These are phyloP conservation scores for Pinus tabuliformis DNA, from an alignment of 75 land plant genomes.

Conservation along the genomic window DNA sequence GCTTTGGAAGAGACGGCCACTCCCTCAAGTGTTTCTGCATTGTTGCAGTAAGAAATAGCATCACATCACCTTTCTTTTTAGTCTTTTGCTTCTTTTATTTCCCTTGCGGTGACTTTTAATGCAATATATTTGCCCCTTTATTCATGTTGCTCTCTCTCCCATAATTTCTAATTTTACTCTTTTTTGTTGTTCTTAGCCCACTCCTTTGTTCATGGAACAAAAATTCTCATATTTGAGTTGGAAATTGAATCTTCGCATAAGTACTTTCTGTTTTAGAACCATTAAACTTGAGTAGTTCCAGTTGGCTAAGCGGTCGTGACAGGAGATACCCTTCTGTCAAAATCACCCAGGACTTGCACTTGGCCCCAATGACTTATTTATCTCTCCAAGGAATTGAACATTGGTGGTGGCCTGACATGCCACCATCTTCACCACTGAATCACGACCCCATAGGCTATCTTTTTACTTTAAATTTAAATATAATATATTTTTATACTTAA, in stretches of 20 bases:
- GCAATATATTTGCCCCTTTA: not conserved
- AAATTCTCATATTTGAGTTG: too few species aligned
- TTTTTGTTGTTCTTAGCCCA: not conserved
- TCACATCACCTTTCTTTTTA: not conserved
- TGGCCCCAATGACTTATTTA: too few species aligned
- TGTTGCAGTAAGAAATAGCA: constrained; percentile 42
- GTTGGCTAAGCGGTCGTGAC: too few species aligned
- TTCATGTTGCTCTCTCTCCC: not conserved
- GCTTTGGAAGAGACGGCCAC: constrained; percentile 47
- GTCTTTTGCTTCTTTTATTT: not conserved
- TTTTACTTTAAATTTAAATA: too few species aligned
- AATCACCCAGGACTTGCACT: too few species aligned
- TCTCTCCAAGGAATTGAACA: too few species aligned
- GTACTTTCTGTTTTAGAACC: not conserved
- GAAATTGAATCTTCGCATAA: too few species aligned
- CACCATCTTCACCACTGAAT: too few species aligned
- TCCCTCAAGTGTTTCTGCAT: constrained; percentile 52
- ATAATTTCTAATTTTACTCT: not conserved
- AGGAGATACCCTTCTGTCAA: too few species aligned
- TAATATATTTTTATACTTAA: not conserved
- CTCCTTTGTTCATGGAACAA: too few species aligned
- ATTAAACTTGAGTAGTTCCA: not conserved
- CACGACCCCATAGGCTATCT: too few species aligned
- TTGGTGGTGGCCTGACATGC: too few species aligned
- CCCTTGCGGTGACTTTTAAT: not conserved